phyloP scores from a whole-genome alignment of 768 basidiomycete genomes.

The Termitomyces titanicus region DNA sequence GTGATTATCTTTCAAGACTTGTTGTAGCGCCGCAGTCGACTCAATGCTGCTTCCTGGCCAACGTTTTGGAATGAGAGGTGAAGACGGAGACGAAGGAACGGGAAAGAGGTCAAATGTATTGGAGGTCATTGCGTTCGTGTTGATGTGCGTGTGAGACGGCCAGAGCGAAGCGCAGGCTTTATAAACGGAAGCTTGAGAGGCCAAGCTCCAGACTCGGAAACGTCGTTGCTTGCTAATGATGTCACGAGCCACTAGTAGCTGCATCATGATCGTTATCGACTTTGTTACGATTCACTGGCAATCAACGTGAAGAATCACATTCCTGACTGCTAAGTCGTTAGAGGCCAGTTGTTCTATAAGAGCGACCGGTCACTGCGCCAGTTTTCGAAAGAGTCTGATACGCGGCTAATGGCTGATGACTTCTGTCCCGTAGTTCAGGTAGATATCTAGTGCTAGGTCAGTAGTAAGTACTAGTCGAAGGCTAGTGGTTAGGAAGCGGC shows the following conservation, averaged over 20 bases:
- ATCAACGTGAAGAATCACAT: no score
- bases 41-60: conserved; percentile 33
- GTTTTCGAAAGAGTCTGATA: no score
- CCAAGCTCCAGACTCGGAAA: background rate
- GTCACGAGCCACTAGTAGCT: background rate
- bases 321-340: no score
- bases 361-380: no score
- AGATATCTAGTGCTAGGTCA: no score
- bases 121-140: background rate
- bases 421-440: no score
- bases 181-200: background rate
- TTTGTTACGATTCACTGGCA: no score
- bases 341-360: no score
- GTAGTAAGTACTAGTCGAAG: background rate
- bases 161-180: background rate
- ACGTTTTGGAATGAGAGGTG: conserved; percentile 24
- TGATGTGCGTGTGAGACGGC: background rate
- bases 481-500: conserved; percentile 23
- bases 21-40: conserved; percentile 26
- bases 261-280: no score
- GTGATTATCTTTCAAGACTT: conserved; percentile 48
- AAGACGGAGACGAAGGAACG: conserved; percentile 22
- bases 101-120: conserved; percentile 26
- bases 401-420: no score
- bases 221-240: background rate